Conservation (phyloP, 2,329 filamentous ascomycete genomes). For the Xylariaceae sp. region DNA sequence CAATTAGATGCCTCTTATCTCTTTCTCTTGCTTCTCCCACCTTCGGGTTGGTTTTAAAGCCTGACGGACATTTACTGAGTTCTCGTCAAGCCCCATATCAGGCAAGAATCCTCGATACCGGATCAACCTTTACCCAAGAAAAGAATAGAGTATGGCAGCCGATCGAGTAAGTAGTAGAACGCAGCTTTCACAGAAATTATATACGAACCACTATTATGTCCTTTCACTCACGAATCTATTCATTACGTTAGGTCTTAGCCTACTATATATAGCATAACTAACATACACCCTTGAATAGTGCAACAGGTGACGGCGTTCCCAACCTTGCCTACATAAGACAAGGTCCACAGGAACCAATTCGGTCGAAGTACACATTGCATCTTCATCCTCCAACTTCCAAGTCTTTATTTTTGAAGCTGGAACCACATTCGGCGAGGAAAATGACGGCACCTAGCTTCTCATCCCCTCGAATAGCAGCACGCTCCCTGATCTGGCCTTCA, state of each 20-base stretch:
- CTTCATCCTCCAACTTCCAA: conserved; percentile 18
- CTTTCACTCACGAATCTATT: too few species aligned
- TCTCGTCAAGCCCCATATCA: conserved; percentile 5
- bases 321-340: conserved; percentile 25
- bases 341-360: conserved; percentile 3
- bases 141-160: conserved; percentile 20
- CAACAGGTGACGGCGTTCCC: not conserved
- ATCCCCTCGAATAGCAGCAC: conserved; percentile 6
- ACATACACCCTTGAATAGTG: not conserved
- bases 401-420: conserved; percentile 18
- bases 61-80: not conserved
- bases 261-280: too few species aligned
- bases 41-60: not conserved
- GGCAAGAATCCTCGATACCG: conserved; percentile 6
- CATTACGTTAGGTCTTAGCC: too few species aligned
- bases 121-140: conserved; percentile 10
- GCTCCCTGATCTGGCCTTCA: conserved; percentile 20
- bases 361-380: conserved; percentile 22
- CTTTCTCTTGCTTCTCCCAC: not conserved
- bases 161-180: conserved; percentile 22
- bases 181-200: too few species aligned
- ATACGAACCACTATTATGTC: too few species aligned
- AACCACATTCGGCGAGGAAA: conserved; percentile 9
- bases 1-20: not conserved
- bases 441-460: conserved; percentile 19